A percentile compares a stretch with the other conserved stretches of the same genome.
Evolutionary conservation across 805 yeast species (phyloP).

Genomic region (Nadsonia fulvescens): DNA sequence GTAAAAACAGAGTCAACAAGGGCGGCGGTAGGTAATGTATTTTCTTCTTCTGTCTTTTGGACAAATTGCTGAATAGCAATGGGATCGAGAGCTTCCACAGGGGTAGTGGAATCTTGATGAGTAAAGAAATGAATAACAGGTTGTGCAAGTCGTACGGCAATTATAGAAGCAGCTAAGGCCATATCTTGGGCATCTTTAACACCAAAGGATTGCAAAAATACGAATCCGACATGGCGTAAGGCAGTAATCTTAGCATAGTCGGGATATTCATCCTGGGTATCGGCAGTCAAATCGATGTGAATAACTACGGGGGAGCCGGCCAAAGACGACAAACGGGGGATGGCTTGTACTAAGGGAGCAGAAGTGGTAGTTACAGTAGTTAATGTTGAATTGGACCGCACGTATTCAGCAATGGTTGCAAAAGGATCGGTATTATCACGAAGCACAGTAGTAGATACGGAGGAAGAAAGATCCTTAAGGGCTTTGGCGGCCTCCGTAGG

Average conservation of each 20-base stretch:
- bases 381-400: conserved; percentile 11
- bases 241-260: conserved; percentile 60
- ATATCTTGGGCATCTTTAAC: conserved; percentile 34
- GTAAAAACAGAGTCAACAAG: conserved; percentile 8
- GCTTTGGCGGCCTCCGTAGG: conserved; percentile 19
- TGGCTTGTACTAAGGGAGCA: conserved; percentile 31
- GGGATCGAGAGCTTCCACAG: conserved; percentile 2
- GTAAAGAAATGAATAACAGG: conserved; percentile 61
- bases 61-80: conserved; percentile 10
- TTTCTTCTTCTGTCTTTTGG: conserved; percentile 8
- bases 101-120: conserved; percentile 8
- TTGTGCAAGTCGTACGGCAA: conserved; percentile 28
- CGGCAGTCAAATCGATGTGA: conserved; percentile 30
- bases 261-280: conserved; percentile 15
- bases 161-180: conserved; percentile 38
- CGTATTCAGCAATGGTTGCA: conserved; percentile 22
- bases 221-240: conserved; percentile 48
- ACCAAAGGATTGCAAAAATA: conserved; percentile 49
- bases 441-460: no score
- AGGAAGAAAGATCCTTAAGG: no score
- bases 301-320: conserved; percentile 29
- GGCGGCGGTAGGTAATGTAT: conserved; percentile 7
- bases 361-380: conserved; percentile 32
- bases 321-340: conserved; percentile 37
- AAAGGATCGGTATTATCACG: conserved; percentile 37